These are phyloP conservation scores for Exophiala sideris DNA, from an alignment of 2,329 filamentous ascomycete genomes.

Conservation along the genomic window DNA sequence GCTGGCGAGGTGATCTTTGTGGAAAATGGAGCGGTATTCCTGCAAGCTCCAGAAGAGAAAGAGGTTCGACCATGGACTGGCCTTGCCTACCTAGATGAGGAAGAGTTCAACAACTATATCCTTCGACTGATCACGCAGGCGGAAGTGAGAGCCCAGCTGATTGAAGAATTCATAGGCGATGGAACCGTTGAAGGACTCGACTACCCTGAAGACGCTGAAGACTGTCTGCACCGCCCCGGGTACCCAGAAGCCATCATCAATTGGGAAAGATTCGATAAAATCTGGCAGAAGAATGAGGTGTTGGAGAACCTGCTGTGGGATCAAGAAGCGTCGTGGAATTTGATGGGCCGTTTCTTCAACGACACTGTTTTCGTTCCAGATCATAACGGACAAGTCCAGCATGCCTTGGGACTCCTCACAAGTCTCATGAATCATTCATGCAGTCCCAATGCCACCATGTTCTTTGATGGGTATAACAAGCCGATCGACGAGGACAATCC, in stretches of 20 bases:
- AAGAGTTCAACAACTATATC: background rate
- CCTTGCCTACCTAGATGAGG: background rate
- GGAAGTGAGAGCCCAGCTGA: background rate
- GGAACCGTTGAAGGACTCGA: background rate
- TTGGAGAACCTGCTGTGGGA: background rate
- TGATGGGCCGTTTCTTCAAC: background rate
- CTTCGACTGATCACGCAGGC: background rate
- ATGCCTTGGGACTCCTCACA: constrained; percentile 4
- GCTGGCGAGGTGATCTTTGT: constrained; percentile 1
- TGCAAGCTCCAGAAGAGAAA: background rate
- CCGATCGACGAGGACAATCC: background rate
- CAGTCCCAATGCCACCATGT: constrained; percentile 4
- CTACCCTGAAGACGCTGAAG: background rate
- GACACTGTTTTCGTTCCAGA: background rate
- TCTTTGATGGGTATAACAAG: background rate
- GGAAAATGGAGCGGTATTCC: background rate
- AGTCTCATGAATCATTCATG: constrained; percentile 14
- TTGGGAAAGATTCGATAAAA: background rate
- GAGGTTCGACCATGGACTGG: background rate
- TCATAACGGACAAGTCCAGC: background rate
- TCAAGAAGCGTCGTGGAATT: background rate
- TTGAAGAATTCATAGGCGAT: background rate
- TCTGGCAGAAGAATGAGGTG: background rate
- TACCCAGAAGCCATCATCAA: background rate
- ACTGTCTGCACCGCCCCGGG: background rate